Evolutionary conservation across 257 asterid species (phyloP).

Genomic region (Przewalskia tangutica): DNA sequence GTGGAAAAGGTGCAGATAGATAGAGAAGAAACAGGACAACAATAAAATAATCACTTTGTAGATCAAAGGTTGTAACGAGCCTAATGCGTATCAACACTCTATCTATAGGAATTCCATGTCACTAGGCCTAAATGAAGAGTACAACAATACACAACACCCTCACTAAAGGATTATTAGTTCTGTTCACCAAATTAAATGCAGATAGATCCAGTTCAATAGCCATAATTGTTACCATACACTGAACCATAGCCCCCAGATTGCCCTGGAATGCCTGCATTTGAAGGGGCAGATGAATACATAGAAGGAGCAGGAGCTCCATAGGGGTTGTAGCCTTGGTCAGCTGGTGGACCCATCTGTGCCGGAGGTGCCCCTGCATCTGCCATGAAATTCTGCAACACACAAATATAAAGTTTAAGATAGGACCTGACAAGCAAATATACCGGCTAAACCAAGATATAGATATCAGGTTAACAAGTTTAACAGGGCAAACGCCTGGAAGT

Average conservation of each 20-base stretch:
- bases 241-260: constrained; percentile 70
- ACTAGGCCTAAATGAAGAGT: constrained; percentile 7
- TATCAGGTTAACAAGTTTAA: too few species aligned
- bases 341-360: constrained; percentile 37
- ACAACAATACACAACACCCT: constrained; percentile 3
- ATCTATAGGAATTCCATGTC: neutral
- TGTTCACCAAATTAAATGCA: neutral
- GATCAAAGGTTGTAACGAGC: neutral
- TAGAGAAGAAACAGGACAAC: neutral
- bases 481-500: too few species aligned
- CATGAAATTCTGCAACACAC: constrained; percentile 70
- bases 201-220: constrained; percentile 36
- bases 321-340: constrained; percentile 54
- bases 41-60: neutral
- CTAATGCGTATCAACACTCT: neutral
- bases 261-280: constrained; percentile 45
- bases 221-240: constrained; percentile 60
- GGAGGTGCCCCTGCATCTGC: constrained; percentile 60
- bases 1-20: neutral
- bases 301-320: constrained; percentile 38
- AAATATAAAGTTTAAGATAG: neutral
- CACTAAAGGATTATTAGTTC: neutral
- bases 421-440: neutral
- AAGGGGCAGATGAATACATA: constrained; percentile 43
- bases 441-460: neutral